These are phyloP conservation scores for Lipomyces yamadae DNA, from an alignment of 805 yeast genomes.

Conservation along the genomic window DNA sequence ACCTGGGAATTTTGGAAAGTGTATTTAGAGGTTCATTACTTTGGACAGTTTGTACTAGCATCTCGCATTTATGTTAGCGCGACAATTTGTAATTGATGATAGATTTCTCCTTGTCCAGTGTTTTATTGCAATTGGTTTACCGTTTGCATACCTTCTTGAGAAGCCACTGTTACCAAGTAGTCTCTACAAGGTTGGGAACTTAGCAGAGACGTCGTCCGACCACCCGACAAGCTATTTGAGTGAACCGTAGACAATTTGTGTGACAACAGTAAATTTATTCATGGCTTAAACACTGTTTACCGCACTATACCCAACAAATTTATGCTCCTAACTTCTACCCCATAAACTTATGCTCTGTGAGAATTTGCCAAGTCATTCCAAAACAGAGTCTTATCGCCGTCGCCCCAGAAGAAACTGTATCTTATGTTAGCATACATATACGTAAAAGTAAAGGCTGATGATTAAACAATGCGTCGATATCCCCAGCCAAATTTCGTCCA, in stretches of 20 bases:
- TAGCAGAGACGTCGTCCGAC: no score
- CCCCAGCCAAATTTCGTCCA: not conserved
- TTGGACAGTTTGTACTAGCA: not conserved
- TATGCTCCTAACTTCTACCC: not conserved
- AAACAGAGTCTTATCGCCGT: conserved; percentile 95
- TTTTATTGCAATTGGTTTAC: no score
- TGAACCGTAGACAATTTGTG: no score
- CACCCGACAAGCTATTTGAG: no score
- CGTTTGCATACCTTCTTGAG: not conserved
- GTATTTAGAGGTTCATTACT: not conserved
- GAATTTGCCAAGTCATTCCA: conserved; percentile 95
- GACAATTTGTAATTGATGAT: not conserved
- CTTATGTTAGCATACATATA: not conserved
- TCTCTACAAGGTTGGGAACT: no score
- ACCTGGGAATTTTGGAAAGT: not conserved
- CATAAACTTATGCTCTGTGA: conserved; percentile 51
- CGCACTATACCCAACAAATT: conserved; percentile 2
- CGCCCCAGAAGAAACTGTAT: conserved; percentile 88
- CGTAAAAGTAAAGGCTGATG: not conserved
- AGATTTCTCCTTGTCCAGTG: not conserved
- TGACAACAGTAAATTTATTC: not conserved
- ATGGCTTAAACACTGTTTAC: not conserved
- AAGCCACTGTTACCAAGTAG: not conserved
- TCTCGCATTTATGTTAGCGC: not conserved
- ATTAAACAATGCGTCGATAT: not conserved